Percentiles rank a stretch among this genome's conserved stretches.
Conservation (phyloP, 208 protist genomes). For the Balamuthia mandrillaris region DNA sequence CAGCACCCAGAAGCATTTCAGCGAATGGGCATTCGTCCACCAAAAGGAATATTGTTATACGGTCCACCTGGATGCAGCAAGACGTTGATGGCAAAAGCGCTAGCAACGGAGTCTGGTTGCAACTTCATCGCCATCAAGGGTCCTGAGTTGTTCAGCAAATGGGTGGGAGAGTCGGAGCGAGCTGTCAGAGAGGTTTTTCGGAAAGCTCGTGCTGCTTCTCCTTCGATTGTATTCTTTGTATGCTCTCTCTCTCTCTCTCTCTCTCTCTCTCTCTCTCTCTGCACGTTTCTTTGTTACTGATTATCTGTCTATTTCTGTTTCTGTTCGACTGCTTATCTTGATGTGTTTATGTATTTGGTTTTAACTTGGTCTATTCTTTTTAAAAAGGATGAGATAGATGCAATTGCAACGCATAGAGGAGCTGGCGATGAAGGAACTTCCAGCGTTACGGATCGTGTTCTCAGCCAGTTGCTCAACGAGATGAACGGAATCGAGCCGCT, state of each 20-base stretch:
- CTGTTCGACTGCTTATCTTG: conserved; percentile 86
- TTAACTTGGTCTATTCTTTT: too few species aligned
- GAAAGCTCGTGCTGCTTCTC: conserved; percentile 79
- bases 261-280: neutral
- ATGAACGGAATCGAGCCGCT: conserved; percentile 90
- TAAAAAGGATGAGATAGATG: conserved; percentile 74
- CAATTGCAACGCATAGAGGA: conserved; percentile 42
- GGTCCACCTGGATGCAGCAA: conserved; percentile 89
- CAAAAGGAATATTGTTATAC: conserved; percentile 86
- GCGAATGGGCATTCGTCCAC: conserved; percentile 86
- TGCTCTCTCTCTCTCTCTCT: conserved; percentile 22
- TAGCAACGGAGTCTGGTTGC: conserved; percentile 76
- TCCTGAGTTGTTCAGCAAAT: conserved; percentile 87
- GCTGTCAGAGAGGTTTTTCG: conserved; percentile 86
- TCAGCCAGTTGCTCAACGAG: conserved; percentile 96
- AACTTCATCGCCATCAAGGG: conserved; percentile 90
- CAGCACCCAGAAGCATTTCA: conserved; percentile 84
- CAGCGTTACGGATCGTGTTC: conserved; percentile 86
- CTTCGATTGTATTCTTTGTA: conserved; percentile 91
- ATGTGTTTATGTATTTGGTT: conserved; percentile 98
- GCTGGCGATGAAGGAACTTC: conserved; percentile 41
- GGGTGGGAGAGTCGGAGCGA: conserved; percentile 90
- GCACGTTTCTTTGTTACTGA: conserved; percentile 70
- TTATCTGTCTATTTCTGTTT: neutral
- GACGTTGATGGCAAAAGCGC: conserved; percentile 85